Evolutionary conservation across 2,329 filamentous ascomycete genomes (phyloP).

Genomic region (Arthroderma uncinatum): DNA sequence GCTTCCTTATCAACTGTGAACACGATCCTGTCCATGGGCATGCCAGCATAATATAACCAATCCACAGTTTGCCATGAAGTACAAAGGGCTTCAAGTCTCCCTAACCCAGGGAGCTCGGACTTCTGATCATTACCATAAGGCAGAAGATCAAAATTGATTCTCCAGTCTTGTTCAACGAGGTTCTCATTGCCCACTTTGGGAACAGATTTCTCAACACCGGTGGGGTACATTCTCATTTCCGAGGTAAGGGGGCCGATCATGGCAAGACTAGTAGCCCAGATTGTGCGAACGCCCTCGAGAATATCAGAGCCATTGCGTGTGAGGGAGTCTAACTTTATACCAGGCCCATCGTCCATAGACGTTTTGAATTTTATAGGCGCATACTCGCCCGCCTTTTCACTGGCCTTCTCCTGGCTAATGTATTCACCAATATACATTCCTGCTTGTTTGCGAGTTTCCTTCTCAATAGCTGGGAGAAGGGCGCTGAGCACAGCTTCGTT

Average conservation of each 20-base stretch:
- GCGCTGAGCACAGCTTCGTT: constrained; percentile 23
- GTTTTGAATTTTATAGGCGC: constrained; percentile 8
- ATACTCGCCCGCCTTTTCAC: not conserved
- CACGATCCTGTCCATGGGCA: constrained; percentile 26
- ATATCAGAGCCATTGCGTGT: constrained; percentile 16
- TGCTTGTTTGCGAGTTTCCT: constrained; percentile 21
- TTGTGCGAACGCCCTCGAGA: constrained; percentile 11
- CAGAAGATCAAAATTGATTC: constrained; percentile 17
- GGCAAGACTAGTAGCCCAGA: constrained; percentile 11
- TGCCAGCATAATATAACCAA: constrained; percentile 28
- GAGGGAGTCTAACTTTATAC: constrained; percentile 14
- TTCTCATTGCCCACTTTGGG: not conserved
- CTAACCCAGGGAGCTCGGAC: constrained; percentile 23
- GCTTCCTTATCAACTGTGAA: constrained; percentile 21
- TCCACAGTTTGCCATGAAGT: constrained; percentile 25
- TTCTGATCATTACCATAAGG: constrained; percentile 10
- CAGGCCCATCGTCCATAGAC: constrained; percentile 12
- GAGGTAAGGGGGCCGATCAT: constrained; percentile 15
- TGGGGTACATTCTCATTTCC: constrained; percentile 15
- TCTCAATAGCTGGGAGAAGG: constrained; percentile 23
- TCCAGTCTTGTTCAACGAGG: constrained; percentile 17
- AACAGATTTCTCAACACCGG: constrained; percentile 5
- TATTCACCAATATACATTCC: constrained; percentile 13
- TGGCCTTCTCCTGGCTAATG: not conserved
- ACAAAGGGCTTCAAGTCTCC: constrained; percentile 19